Conservation (phyloP, 106 monocot genomes). For the Dendrobium nobile region DNA sequence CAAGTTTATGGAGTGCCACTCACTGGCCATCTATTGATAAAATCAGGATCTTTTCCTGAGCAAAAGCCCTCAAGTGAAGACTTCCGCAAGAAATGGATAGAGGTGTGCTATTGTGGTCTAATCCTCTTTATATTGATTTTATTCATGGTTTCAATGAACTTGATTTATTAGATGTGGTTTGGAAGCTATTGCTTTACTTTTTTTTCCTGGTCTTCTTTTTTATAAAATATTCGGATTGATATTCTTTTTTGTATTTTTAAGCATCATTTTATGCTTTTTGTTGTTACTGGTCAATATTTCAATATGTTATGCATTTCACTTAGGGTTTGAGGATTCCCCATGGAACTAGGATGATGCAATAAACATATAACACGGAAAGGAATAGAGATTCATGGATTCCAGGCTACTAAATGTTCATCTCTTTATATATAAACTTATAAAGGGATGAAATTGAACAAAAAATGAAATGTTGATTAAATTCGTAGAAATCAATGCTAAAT, state of each 20-base stretch:
- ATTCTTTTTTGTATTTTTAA: background rate
- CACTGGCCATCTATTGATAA: constrained; percentile 67
- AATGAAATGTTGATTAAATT: no score
- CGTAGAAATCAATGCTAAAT: no score
- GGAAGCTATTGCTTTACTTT: background rate
- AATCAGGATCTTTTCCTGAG: constrained; percentile 75
- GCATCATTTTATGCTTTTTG: background rate
- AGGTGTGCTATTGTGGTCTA: constrained; percentile 35
- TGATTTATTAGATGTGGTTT: background rate
- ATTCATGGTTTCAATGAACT: background rate
- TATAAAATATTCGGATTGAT: background rate
- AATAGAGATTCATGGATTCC: no score
- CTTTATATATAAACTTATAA: no score
- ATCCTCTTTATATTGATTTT: background rate
- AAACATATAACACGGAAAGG: no score
- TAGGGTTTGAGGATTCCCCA: no score
- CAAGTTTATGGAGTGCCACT: constrained; percentile 96
- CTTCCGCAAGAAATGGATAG: constrained; percentile 82
- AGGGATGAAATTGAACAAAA: no score
- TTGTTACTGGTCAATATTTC: background rate
- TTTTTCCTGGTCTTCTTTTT: background rate
- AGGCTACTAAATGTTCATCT: no score
- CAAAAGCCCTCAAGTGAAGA: constrained; percentile 74
- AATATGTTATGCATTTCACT: background rate
- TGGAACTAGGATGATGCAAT: no score